Evolutionary conservation across 2,329 filamentous ascomycete genomes (phyloP).

Genomic region (Fusarium neocosmosporiellum): DNA sequence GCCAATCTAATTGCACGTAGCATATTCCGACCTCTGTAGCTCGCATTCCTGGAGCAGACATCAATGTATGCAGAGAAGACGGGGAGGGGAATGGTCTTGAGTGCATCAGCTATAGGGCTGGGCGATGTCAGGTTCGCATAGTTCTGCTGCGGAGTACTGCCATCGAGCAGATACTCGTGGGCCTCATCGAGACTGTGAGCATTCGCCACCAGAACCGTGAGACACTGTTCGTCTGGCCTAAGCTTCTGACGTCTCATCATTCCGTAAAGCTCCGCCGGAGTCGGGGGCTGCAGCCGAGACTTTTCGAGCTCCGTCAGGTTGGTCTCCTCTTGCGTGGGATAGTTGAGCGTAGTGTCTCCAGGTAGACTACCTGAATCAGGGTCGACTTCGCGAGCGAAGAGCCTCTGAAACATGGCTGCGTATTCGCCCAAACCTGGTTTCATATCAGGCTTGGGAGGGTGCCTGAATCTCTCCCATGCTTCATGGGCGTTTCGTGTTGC

Average conservation of each 20-base stretch:
- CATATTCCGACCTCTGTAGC: constrained; percentile 40
- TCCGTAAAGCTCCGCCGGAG: constrained; percentile 66
- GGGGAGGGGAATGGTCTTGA: constrained; percentile 43
- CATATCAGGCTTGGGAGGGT: constrained; percentile 48
- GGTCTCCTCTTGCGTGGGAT: constrained; percentile 49
- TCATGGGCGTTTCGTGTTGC: constrained; percentile 71
- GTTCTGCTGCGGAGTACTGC: constrained; percentile 36
- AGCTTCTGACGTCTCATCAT: constrained; percentile 66
- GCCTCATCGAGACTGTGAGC: constrained; percentile 61
- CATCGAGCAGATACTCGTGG: constrained; percentile 62
- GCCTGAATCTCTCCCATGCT: constrained; percentile 66
- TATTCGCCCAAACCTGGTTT: constrained; percentile 60
- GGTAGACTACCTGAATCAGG: constrained; percentile 54
- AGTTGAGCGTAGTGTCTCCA: constrained; percentile 69
- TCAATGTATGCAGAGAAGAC: constrained; percentile 64
- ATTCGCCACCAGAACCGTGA: constrained; percentile 67
- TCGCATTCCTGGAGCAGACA: constrained; percentile 40
- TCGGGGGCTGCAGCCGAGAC: constrained; percentile 70
- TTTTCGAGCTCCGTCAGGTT: constrained; percentile 75
- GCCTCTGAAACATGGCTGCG: constrained; percentile 69
- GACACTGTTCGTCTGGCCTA: constrained; percentile 59
- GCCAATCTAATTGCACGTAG: constrained; percentile 47
- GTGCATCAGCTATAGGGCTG: constrained; percentile 35
- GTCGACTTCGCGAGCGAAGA: constrained; percentile 52
- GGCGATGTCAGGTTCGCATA: constrained; percentile 33